phyloP scores from a whole-genome alignment of 106 monocot genomes.

The Dioscorea zingiberensis region DNA sequence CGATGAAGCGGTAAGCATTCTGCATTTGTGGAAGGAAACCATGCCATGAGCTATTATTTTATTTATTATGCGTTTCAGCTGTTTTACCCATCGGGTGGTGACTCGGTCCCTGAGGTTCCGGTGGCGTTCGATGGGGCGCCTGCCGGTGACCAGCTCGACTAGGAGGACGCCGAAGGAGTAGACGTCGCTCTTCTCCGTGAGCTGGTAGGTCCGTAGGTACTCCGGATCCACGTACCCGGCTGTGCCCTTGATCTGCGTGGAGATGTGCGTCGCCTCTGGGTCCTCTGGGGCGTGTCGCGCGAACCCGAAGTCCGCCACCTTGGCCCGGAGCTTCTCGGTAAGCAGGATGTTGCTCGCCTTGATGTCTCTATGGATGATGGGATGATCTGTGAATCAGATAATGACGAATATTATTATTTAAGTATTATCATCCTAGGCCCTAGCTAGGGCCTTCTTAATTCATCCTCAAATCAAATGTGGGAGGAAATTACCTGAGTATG shows the following conservation, averaged over 20 bases:
- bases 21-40: too few species aligned
- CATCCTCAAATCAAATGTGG: not conserved
- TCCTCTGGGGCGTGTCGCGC: slow-evolving; percentile 50
- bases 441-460: not conserved
- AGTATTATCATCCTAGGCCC: too few species aligned
- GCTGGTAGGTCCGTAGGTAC: slow-evolving; percentile 65
- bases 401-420: not conserved
- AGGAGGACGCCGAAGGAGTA: slow-evolving; percentile 84
- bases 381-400: slow-evolving; percentile 34
- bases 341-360: slow-evolving; percentile 75
- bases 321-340: slow-evolving; percentile 54
- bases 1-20: too few species aligned
- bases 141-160: slow-evolving; percentile 65
- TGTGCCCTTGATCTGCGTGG: slow-evolving; percentile 77
- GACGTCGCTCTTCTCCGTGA: slow-evolving; percentile 79
- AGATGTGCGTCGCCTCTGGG: slow-evolving; percentile 63
- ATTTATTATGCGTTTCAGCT: too few species aligned
- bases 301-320: slow-evolving; percentile 77
- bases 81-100: slow-evolving; percentile 61
- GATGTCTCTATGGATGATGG: slow-evolving; percentile 85
- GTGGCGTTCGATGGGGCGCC: slow-evolving; percentile 62
- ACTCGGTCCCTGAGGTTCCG: slow-evolving; percentile 34
- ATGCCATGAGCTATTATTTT: too few species aligned
- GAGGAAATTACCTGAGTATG: slow-evolving; percentile 42
- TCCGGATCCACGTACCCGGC: slow-evolving; percentile 74